phyloP scores from a whole-genome alignment of 805 yeast species.

The Lachancea thermotolerans region DNA sequence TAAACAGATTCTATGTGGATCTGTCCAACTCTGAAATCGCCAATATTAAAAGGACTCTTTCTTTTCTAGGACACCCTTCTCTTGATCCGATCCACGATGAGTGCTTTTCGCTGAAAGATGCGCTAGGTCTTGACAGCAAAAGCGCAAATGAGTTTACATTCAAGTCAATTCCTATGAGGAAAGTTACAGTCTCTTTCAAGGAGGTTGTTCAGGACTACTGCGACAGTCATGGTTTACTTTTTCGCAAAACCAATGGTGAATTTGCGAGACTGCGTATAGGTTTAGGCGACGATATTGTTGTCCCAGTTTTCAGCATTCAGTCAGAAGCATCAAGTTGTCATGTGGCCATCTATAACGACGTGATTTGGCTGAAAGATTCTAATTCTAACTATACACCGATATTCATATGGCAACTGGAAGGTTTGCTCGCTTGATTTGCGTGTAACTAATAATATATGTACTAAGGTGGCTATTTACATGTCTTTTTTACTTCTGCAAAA shows the following conservation, averaged over 20 bases:
- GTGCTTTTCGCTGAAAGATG: conserved; percentile 9
- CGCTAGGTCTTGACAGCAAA: conserved; percentile 4
- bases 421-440: not conserved
- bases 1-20: conserved; percentile 13
- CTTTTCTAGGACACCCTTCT: conserved; percentile 10
- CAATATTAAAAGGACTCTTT: conserved; percentile 10
- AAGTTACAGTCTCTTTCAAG: conserved; percentile 44
- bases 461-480: conserved; percentile 7
- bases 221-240: conserved; percentile 37
- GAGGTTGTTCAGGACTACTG: conserved; percentile 65
- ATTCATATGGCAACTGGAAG: conserved; percentile 14
- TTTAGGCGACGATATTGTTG: conserved; percentile 26
- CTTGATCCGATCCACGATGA: conserved; percentile 21
- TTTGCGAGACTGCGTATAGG: conserved; percentile 24
- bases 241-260: conserved; percentile 14
- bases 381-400: conserved; percentile 16
- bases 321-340: conserved; percentile 1
- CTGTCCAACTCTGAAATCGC: conserved; percentile 7
- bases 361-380: conserved; percentile 43
- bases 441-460: not conserved
- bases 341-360: conserved; percentile 55
- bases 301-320: conserved; percentile 20
- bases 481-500: too few relatives aligned
- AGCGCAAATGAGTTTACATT: conserved; percentile 11
- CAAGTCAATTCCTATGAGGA: conserved; percentile 36